phyloP scores from a whole-genome alignment of 2,329 filamentous ascomycete species.

The Colletotrichum higginsianum region DNA sequence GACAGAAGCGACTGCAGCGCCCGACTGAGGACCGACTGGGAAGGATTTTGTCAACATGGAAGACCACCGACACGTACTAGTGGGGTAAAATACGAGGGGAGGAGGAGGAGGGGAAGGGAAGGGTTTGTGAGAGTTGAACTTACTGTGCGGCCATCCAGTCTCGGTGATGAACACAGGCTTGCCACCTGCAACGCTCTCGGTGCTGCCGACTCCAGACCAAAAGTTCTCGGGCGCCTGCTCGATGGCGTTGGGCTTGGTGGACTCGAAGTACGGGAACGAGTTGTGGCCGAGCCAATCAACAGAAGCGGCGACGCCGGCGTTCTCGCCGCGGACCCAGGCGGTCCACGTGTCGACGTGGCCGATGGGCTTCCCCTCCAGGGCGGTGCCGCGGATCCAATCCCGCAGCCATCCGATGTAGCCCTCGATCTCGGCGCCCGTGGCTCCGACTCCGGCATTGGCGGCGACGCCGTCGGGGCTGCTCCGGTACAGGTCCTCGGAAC shows the following conservation, averaged over 20 bases:
- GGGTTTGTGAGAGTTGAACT: background rate
- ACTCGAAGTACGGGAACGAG: slow-evolving; percentile 69
- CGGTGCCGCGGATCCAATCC: slow-evolving; percentile 59
- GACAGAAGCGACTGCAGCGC: slow-evolving; percentile 59
- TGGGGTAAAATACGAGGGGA: too few relatives aligned
- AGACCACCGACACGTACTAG: background rate
- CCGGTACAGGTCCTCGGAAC: slow-evolving; percentile 71
- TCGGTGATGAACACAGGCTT: slow-evolving; percentile 66
- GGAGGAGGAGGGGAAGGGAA: background rate
- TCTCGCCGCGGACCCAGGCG: slow-evolving; percentile 64
- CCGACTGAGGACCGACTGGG: slow-evolving; percentile 57
- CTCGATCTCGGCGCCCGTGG: slow-evolving; percentile 64
- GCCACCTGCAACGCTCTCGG: slow-evolving; percentile 56
- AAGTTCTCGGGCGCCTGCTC: slow-evolving; percentile 59
- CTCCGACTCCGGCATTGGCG: slow-evolving; percentile 38
- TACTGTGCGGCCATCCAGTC: slow-evolving; percentile 69
- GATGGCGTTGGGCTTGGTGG: slow-evolving; percentile 46
- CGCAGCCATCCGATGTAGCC: slow-evolving; percentile 71
- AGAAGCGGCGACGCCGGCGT: slow-evolving; percentile 60
- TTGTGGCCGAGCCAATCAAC: slow-evolving; percentile 69
- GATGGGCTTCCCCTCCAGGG: slow-evolving; percentile 55
- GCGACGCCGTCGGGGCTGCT: slow-evolving; percentile 32
- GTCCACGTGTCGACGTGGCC: slow-evolving; percentile 72
- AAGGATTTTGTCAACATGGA: background rate
- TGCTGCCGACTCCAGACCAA: slow-evolving; percentile 56